Base-by-base conservation (phyloP, 1,284 basidiomycete genomes). In the Leccinum proliferum region DNA sequence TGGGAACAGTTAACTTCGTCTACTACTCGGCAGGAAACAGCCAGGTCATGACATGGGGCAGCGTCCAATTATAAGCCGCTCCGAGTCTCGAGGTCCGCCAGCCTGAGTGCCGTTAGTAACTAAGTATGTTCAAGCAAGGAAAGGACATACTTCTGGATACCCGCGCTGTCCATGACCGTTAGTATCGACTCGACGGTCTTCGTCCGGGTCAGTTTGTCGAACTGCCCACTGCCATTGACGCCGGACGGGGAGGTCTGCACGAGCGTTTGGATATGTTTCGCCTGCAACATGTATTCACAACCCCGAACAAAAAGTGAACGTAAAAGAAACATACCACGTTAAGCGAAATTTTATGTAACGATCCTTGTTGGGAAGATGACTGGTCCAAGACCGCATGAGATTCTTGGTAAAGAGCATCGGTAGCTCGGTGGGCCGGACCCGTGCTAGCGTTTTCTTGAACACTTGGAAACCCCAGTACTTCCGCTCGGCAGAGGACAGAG, bases 381-480 rank as follows among this genome's bases (percentile, higher is more conserved):
- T 97, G 67, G 97, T 96, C 92, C 95, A 96, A 48, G 90, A 90
- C 53, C 94, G 89, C 92, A 98, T 96, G 70, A 98, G 93, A 75
- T 98, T 96, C 69, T 90, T 90, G 11, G 94, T 96, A 76, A 98
- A 97, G 18, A 98, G 80, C 81, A 93, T 88, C 0, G 93, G 89
- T 68, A 96, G 81, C 59, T 87, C 88, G 29, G 83, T 75, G 18
- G 85, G 77, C 7, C 83, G 80, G 21, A 94, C 82, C 15, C 88
- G 86, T 8, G 86, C 83, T 48, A 98, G 78, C 1, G 93, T 87
- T 66, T 87, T 90, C 69, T 90, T 86, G 75, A 98, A 93, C 21
- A 98, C 85, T 72, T 93, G 90, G 79, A 98, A 98, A 37, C 96
- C 96, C 92, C 93, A 97, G 70, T 90, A 94, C 77, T 98, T 98